Conservation (phyloP, 495 filamentous ascomycete species). For the Tuber brumale region DNA sequence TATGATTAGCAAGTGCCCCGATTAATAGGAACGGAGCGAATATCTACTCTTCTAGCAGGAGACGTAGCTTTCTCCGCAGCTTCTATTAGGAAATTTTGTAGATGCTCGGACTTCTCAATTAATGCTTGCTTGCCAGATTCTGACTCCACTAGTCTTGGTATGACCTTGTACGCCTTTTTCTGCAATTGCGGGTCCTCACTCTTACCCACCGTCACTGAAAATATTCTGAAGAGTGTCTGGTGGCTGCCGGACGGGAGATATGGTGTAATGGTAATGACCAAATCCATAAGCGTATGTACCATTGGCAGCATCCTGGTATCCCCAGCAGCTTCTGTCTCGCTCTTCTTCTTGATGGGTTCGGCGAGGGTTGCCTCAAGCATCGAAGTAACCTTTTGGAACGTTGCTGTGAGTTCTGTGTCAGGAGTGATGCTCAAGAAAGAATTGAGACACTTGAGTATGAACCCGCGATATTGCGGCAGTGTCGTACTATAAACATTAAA, state of each 20-base stretch:
- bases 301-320: conserved; percentile 71
- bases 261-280: conserved; percentile 89
- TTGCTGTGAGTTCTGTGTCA: conserved; percentile 66
- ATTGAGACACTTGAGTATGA: conserved; percentile 88
- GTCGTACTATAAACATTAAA: conserved; percentile 98
- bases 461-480: conserved; percentile 80
- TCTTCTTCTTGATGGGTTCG: conserved; percentile 56
- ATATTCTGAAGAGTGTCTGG: conserved; percentile 70
- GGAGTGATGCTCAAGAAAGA: conserved; percentile 83
- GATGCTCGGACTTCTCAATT: conserved; percentile 60
- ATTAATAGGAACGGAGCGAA: neutral
- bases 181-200: conserved; percentile 84
- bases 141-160: conserved; percentile 78
- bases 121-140: conserved; percentile 66
- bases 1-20: conserved; percentile 15
- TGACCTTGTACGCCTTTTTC: conserved; percentile 98
- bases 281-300: conserved; percentile 88
- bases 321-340: conserved; percentile 49
- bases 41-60: conserved; percentile 54
- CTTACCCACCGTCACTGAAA: conserved; percentile 68
- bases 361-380: conserved; percentile 72
- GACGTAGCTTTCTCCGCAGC: conserved; percentile 74
- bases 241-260: conserved; percentile 84
- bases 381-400: conserved; percentile 72
- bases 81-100: conserved; percentile 69